Conservation (phyloP, 2,329 filamentous ascomycete species). For the Stagonosporopsis rhizophila region DNA sequence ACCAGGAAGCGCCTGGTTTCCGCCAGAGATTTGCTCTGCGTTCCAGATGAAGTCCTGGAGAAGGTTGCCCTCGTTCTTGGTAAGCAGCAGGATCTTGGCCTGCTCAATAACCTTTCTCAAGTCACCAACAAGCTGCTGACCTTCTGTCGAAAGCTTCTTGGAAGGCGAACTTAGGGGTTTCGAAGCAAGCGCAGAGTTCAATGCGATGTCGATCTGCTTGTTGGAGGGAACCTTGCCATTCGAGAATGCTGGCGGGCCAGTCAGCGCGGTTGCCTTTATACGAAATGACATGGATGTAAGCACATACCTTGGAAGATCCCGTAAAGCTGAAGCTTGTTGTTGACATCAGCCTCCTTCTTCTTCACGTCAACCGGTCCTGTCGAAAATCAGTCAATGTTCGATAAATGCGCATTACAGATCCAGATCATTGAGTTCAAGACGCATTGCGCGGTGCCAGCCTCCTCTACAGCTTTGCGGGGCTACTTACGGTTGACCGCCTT, state of each 20-base stretch:
- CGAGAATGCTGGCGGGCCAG: slow-evolving; percentile 71
- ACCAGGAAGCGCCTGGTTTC: slow-evolving; percentile 66
- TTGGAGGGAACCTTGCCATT: slow-evolving; percentile 93
- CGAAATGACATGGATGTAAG: background rate
- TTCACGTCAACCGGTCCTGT: slow-evolving; percentile 69
- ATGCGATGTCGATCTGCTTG: slow-evolving; percentile 91
- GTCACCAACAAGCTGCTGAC: slow-evolving; percentile 78
- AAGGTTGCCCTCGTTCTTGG: slow-evolving; percentile 94
- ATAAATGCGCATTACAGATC: background rate
- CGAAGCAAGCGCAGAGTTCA: slow-evolving; percentile 85
- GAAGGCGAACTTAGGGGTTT: slow-evolving; percentile 74
- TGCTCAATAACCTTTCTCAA: slow-evolving; percentile 80
- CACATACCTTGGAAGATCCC: slow-evolving; percentile 76
- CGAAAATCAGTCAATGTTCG: slow-evolving; percentile 58
- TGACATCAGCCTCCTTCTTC: slow-evolving; percentile 83
- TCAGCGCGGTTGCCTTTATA: slow-evolving; percentile 20
- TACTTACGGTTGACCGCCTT: slow-evolving; percentile 39
- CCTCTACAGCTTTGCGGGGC: slow-evolving; percentile 1
- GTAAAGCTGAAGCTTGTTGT: slow-evolving; percentile 92
- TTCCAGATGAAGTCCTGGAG: slow-evolving; percentile 98
- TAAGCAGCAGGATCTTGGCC: slow-evolving; percentile 82
- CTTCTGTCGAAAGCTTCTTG: slow-evolving; percentile 80
- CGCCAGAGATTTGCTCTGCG: slow-evolving; percentile 75
- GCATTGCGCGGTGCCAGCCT: background rate
- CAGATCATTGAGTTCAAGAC: background rate